Evolutionary conservation across 2,329 filamentous ascomycete genomes (phyloP), one percentile per base, ranked within the genome.

Genomic region (Coniochaeta sp.): DNA sequence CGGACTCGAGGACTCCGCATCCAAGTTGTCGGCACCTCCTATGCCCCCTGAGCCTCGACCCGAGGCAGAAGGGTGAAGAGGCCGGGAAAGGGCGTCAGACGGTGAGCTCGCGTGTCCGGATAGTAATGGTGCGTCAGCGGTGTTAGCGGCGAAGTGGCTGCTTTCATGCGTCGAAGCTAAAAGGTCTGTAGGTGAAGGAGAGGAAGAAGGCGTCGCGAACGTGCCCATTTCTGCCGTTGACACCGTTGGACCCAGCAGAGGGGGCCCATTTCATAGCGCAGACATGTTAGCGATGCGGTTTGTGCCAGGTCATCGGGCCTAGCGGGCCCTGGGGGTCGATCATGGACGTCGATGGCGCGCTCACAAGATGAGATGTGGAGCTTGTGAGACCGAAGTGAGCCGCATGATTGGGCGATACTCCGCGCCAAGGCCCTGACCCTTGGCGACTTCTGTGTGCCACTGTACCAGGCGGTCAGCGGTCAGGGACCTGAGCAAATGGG

Each of bases 1-100:
- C 55, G 60, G 44, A 59, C 59, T n/a, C 33, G 52, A 34, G 52
- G 57, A 6, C 16, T 47, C 44, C 19, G 59, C 59, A 33, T 58
- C 40, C 60, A 60, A 58, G 22, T 57, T 43, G 38, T 60, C 58
- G n/a, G 47, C 31, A 22, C 17, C 19, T 31, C 28, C 56, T 31
- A 57, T 34, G 22, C 44, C 57, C 22, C 58, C 44, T 47, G 50
- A 36, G 34, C 11, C 12, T 14, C 8, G 34, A 36, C 34, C 33
- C 34, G 43, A 33, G 31, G 34, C 34, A 3, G 26, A 8, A 17
- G 24, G 19, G 22, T 17, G 47, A 31, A 17, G 47, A 31, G 31
- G 47, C 16, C 47, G 24, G 22, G 11, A 6, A 28, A n/a, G 47
- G 11, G 24, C 22, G 47, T 31, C 47, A 52, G 24, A 52, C 47